Percentiles rank a stretch among this genome's conserved stretches.
phyloP scores from a whole-genome alignment of 2,329 filamentous ascomycete genomes.

The Talaromyces sp. region DNA sequence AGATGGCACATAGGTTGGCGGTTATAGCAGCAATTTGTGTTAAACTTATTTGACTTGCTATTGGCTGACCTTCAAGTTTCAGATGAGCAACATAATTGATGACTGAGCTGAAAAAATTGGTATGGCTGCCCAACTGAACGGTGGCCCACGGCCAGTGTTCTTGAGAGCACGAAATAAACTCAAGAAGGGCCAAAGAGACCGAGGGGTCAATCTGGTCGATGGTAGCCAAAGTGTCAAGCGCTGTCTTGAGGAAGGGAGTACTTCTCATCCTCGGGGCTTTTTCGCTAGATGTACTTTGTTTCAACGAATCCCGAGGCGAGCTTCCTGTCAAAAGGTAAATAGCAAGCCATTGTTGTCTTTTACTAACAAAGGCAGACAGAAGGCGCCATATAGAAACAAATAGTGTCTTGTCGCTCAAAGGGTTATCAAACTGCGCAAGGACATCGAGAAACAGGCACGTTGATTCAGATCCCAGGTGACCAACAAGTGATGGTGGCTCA shows the following conservation, averaged over 20 bases:
- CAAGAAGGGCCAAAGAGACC: constrained; percentile 69
- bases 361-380: constrained; percentile 77
- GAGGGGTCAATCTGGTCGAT: constrained; percentile 60
- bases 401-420: constrained; percentile 61
- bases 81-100: constrained; percentile 62
- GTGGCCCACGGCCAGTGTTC: constrained; percentile 97
- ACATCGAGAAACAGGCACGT: constrained; percentile 79
- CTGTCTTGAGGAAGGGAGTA: constrained; percentile 67
- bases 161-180: constrained; percentile 82
- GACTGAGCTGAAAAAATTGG: constrained; percentile 65
- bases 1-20: constrained; percentile 84
- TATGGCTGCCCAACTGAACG: constrained; percentile 68
- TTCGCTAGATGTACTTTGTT: constrained; percentile 36
- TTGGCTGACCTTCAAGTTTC: constrained; percentile 48
- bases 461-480: constrained; percentile 75
- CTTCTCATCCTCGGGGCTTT: constrained; percentile 47
- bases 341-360: constrained; percentile 92
- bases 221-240: constrained; percentile 63
- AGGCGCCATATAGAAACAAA: constrained; percentile 75
- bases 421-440: constrained; percentile 70
- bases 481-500: constrained; percentile 92
- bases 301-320: constrained; percentile 71
- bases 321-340: constrained; percentile 86
- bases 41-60: constrained; percentile 48
- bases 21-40: constrained; percentile 73